Conservation (phyloP, 2,329 filamentous ascomycete species). For the Arthrobotrys musiformis region DNA sequence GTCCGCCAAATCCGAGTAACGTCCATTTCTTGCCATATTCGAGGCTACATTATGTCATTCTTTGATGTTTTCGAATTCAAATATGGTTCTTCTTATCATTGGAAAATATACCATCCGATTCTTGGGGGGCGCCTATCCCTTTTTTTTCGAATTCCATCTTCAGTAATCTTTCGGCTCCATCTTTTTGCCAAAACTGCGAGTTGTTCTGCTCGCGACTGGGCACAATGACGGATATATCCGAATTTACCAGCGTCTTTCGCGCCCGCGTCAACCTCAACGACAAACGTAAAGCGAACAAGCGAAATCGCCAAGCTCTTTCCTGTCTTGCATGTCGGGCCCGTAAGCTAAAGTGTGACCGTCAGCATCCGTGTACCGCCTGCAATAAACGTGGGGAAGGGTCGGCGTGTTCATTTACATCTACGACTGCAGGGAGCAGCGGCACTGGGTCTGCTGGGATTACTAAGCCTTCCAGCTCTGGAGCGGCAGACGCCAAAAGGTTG, state of each 20-base stretch:
- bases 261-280: slow-evolving; percentile 61
- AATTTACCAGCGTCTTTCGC: slow-evolving; percentile 63
- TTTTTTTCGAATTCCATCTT: slow-evolving; percentile 35
- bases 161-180: slow-evolving; percentile 50
- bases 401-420: slow-evolving; percentile 20
- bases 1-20: slow-evolving; percentile 31
- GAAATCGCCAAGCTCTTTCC: slow-evolving; percentile 64
- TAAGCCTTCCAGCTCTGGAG: slow-evolving; percentile 2
- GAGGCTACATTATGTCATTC: neutral
- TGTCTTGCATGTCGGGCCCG: slow-evolving; percentile 64
- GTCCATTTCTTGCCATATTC: neutral
- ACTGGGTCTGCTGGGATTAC: slow-evolving; percentile 21
- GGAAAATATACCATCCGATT: neutral
- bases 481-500: slow-evolving; percentile 55
- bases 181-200: slow-evolving; percentile 12
- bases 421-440: neutral
- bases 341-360: slow-evolving; percentile 65
- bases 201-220: neutral
- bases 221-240: slow-evolving; percentile 48
- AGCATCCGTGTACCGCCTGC: slow-evolving; percentile 64
- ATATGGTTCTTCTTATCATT: neutral
- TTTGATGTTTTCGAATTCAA: neutral
- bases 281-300: slow-evolving; percentile 62
- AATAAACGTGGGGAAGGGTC: slow-evolving; percentile 62
- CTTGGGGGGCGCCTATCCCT: neutral